These are phyloP conservation scores for Pleomassaria siparia DNA, from an alignment of 2,329 filamentous ascomycete genomes.

Conservation along the genomic window DNA sequence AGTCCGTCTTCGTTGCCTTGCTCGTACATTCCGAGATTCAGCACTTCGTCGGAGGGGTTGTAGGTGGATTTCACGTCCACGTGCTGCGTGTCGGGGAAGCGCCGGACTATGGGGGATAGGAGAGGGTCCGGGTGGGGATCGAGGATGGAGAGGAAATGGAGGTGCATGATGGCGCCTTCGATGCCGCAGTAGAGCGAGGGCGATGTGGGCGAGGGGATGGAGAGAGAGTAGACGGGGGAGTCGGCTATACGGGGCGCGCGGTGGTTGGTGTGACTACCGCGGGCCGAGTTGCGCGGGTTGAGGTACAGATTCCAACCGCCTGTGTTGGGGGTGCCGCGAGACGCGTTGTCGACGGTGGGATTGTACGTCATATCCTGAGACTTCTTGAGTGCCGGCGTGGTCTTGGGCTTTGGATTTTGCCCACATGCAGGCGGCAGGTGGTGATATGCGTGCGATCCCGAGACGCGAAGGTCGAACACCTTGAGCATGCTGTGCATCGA, in stretches of 20 bases:
- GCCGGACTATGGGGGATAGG: slow-evolving; percentile 23
- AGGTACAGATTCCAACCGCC: slow-evolving; percentile 52
- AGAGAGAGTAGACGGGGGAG: slow-evolving; percentile 52
- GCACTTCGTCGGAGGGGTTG: slow-evolving; percentile 38
- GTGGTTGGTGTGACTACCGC: slow-evolving; percentile 17
- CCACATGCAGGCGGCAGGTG: slow-evolving; percentile 16
- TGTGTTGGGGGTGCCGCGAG: slow-evolving; percentile 6
- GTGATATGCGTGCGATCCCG: slow-evolving; percentile 45
- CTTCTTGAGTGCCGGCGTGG: slow-evolving; percentile 11
- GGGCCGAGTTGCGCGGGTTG: slow-evolving; percentile 35
- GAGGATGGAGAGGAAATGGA: slow-evolving; percentile 47
- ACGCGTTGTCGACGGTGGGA: slow-evolving; percentile 13
- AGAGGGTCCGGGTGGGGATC: slow-evolving; percentile 49
- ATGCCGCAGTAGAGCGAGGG: slow-evolving; percentile 52
- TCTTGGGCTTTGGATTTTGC: slow-evolving; percentile 1
- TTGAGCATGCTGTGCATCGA: slow-evolving; percentile 61
- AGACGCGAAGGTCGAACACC: slow-evolving; percentile 62
- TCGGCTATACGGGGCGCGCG: slow-evolving; percentile 22
- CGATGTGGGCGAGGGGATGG: slow-evolving; percentile 48
- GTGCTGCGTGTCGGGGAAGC: slow-evolving; percentile 11
- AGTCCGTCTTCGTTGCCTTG: slow-evolving; percentile 39
- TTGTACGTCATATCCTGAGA: slow-evolving; percentile 13
- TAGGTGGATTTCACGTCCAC: slow-evolving; percentile 34
- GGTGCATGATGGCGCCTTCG: slow-evolving; percentile 47
- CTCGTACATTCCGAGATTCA: slow-evolving; percentile 51